phyloP scores from a whole-genome alignment of 768 basidiomycete genomes.

The Coprinellus micaceus region DNA sequence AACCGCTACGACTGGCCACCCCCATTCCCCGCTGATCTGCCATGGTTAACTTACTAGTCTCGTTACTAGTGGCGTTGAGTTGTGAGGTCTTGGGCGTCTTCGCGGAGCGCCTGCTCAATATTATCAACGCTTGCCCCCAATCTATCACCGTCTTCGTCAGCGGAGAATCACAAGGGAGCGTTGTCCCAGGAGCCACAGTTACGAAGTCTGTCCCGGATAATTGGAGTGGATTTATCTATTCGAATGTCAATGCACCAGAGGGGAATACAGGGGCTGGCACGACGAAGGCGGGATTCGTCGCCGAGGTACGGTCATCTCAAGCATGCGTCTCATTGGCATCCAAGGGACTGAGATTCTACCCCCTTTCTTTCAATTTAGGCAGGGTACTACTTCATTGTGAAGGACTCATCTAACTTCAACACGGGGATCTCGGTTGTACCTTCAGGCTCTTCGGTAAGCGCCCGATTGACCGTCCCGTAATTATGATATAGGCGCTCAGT shows the following conservation, averaged over 20 bases:
- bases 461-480: neutral
- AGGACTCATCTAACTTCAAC: neutral
- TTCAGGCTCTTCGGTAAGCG: neutral
- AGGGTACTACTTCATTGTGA: neutral
- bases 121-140: slow-evolving; percentile 22
- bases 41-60: neutral
- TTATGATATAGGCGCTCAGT: neutral
- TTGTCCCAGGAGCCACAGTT: slow-evolving; percentile 12
- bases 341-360: too few species aligned
- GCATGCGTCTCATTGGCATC: too few species aligned
- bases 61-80: neutral
- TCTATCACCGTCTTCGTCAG: slow-evolving; percentile 20
- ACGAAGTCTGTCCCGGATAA: slow-evolving; percentile 14
- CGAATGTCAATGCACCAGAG: slow-evolving; percentile 22
- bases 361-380: neutral
- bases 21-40: too few species aligned
- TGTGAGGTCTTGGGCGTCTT: neutral
- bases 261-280: slow-evolving; percentile 15
- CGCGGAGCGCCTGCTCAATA: slow-evolving; percentile 14
- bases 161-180: slow-evolving; percentile 15
- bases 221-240: slow-evolving; percentile 24
- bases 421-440: neutral
- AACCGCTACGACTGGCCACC: too few species aligned
- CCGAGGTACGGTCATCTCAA: slow-evolving; percentile 16
- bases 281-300: slow-evolving; percentile 23